Base-by-base conservation (phyloP, 225 moss, liverwort and hornwort species). In the Lunularia cruciata region DNA sequence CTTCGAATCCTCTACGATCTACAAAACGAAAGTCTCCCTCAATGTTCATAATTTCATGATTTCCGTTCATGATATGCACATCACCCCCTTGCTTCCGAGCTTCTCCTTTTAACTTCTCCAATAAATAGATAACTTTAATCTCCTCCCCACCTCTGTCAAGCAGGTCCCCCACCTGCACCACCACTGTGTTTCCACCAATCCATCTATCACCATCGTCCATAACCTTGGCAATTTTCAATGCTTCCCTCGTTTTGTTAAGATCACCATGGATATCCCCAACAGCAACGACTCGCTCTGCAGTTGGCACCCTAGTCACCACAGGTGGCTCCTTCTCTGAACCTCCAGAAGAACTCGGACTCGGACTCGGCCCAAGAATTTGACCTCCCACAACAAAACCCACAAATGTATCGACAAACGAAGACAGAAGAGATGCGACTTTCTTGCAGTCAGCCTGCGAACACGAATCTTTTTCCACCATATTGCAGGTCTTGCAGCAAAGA, bases 41-140 rank as follows among this genome's bases (percentile, higher is more conserved):
- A 19, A 96, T 90, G 77, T 96, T 96, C 90, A 96, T 92, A 32
- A 92, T 83, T 71, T 92, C 95, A 70, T 96, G 92, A 59, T 96
- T 96, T 33, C 92, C 92, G 40, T 83, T 96, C 92, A 96, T 90
- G 67, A 92, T 79, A 63, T 92, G 92, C 28, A 96, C 80, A 76
- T 87, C 78, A 31, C 92, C 92, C 23, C 95, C 90, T 1, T 77
- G 80, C 67, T 77, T 88, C 20, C 78, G 82, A 33, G 95, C 95
- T 57, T 96, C 84, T 27, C 75, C 74, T 76, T 84, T 85, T 57
- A 96, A 79, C 82, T 89, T 92, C 73, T 92, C 89, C 36, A 96
- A 72, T 35, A 96, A 60, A 70, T 96, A 96, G 18, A 96, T 73
- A 42, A 92, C 72, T 72, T 83, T 90, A 57, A 96, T 81, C 75